These are phyloP conservation scores for Podospora didyma DNA, from an alignment of 495 filamentous ascomycete genomes.

Conservation along the genomic window DNA sequence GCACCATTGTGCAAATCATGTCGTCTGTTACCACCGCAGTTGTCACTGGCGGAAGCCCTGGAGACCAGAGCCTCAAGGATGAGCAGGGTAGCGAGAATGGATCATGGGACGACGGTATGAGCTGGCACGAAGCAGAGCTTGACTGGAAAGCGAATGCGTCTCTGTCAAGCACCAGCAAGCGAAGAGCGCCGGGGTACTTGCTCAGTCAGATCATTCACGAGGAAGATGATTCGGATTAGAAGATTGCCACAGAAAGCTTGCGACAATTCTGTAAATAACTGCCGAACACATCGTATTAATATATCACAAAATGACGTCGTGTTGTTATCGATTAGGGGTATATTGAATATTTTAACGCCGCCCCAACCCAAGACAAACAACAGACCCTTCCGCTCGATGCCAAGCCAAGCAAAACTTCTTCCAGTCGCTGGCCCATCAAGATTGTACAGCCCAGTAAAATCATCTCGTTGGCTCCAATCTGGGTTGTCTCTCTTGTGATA, in stretches of 20 bases:
- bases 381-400: too few species aligned
- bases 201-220: constrained; percentile 61
- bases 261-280: too few species aligned
- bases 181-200: constrained; percentile 34
- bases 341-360: too few species aligned
- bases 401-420: too few species aligned
- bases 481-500: too few species aligned
- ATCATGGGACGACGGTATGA: too few species aligned
- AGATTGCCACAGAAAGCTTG: neutral
- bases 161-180: constrained; percentile 25
- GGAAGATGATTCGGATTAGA: constrained; percentile 39
- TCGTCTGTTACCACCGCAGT: neutral
- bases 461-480: too few species aligned
- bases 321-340: neutral
- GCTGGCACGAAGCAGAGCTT: too few species aligned
- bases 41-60: neutral
- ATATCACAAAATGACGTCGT: neutral
- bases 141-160: neutral
- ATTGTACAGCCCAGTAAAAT: too few species aligned
- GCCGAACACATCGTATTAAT: neutral
- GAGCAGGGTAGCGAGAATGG: neutral
- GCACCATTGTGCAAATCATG: constrained; percentile 44
- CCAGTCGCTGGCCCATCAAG: too few species aligned
- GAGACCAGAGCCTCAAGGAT: neutral
- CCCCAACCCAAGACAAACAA: too few species aligned